Evolutionary conservation across 345 rosid genomes (phyloP), one percentile per base, ranked within the genome.

Genomic region (Eucalyptus marginata): DNA sequence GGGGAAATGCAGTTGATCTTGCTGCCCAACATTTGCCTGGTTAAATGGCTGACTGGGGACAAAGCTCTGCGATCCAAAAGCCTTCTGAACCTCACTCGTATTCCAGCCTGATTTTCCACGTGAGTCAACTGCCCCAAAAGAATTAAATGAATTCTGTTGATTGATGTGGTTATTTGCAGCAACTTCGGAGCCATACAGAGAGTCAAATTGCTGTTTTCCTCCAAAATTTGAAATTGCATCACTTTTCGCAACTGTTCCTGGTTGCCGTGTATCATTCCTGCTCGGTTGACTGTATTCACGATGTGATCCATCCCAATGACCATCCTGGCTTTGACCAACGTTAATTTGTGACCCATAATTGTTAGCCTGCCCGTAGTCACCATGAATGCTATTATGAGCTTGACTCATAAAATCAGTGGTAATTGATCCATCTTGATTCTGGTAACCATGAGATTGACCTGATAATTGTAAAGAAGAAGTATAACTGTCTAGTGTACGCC

Each of bases 401-500:
- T 87, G 92, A 33, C 90, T 87, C 91, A 89, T 89, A 31, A 88
- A 86, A 92, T 80, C 94, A 64, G 86, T 86, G 54, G 87, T 68
- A 89, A 92, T 90, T 81, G 91, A 87, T 33, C 95, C 98, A 91
- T 94, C 95, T 90, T 96, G 97, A 91, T 87, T 93, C 80, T 92
- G 96, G 87, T 93, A 94, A 88, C 90, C 93, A 90, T 90, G 90
- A 89, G 93, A 89, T 90, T 93, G 94, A 89, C 87, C 89, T 13
- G 89, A 86, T 68, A 94, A 92, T 90, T 94, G 96, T 88, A 89
- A 81, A 85, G 95, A 87, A 89, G 96, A 90, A 89, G 93, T 93
- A 91, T 94, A 96, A 93, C 94, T 95, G 71, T 98, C 99, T 86
- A 96, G 87, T 16, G 95, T 27, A 87, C 88, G 92, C 99, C 99